Conservation (phyloP, 1,284 basidiomycete species). For the Cutaneotrichosporon cavernicola region DNA sequence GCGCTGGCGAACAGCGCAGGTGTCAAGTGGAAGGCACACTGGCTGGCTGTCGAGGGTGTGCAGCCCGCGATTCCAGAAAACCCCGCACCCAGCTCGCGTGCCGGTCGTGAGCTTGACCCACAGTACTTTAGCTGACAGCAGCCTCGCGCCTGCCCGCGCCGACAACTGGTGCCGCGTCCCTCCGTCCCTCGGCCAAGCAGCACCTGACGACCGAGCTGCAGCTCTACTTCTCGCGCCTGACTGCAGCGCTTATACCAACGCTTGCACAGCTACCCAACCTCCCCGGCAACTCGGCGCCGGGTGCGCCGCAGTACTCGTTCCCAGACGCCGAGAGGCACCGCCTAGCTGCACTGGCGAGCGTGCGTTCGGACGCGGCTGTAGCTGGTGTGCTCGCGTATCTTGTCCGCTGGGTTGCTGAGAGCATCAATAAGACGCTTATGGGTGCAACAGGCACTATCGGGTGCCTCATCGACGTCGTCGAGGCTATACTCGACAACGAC, state of each 20-base stretch:
- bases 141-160: constrained; percentile 35
- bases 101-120: constrained; percentile 32
- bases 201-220: constrained; percentile 92
- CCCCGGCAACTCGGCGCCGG: constrained; percentile 27
- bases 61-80: constrained; percentile 97
- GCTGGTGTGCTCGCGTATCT: constrained; percentile 94
- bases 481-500: constrained; percentile 76
- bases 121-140: constrained; percentile 15
- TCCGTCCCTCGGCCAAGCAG: constrained; percentile 66
- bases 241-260: constrained; percentile 72
- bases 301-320: constrained; percentile 27
- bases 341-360: constrained; percentile 82
- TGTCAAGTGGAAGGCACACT: constrained; percentile 68
- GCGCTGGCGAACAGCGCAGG: constrained; percentile 45
- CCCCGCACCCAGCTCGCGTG: constrained; percentile 61
- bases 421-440: constrained; percentile 61
- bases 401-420: constrained; percentile 90
- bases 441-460: constrained; percentile 67
- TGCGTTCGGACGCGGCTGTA: constrained; percentile 85
- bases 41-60: constrained; percentile 97
- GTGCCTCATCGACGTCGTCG: constrained; percentile 75
- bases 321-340: constrained; percentile 60
- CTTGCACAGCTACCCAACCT: constrained; percentile 52
- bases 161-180: constrained; percentile 44
- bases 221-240: constrained; percentile 90